phyloP scores from a whole-genome alignment of 495 filamentous ascomycete species.

The Aspergillus olivimuriae region DNA sequence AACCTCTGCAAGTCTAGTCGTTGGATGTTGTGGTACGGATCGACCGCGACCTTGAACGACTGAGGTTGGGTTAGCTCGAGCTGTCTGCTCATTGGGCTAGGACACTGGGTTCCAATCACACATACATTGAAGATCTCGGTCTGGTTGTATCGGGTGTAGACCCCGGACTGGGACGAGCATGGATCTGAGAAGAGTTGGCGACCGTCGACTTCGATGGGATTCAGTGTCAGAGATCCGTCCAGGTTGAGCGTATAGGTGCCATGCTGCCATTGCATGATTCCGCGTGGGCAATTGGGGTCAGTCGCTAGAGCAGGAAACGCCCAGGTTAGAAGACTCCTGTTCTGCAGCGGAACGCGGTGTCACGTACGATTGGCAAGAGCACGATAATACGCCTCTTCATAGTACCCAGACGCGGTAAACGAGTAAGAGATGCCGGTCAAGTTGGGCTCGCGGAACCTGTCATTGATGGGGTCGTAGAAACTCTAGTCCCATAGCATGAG shows the following conservation, averaged over 20 bases:
- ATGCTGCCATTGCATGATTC: conserved; percentile 76
- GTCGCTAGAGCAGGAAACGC: conserved; percentile 38
- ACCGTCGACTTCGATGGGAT: conserved; percentile 63
- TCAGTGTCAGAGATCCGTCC: conserved; percentile 55
- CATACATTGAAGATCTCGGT: conserved; percentile 59
- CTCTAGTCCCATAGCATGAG: conserved; percentile 36
- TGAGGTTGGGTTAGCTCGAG: conserved; percentile 25
- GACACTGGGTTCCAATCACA: neutral
- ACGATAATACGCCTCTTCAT: conserved; percentile 69
- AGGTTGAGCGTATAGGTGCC: conserved; percentile 50
- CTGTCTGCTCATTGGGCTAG: too few species aligned
- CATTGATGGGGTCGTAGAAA: conserved; percentile 68
- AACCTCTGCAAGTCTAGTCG: conserved; percentile 62
- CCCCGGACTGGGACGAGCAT: conserved; percentile 44
- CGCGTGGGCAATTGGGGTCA: conserved; percentile 58
- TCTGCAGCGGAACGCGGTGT: neutral
- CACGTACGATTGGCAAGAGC: conserved; percentile 67
- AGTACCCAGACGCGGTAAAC: conserved; percentile 66
- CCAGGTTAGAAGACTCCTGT: neutral
- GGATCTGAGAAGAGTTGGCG: conserved; percentile 66
- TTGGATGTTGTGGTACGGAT: conserved; percentile 55
- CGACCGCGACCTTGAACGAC: conserved; percentile 55
- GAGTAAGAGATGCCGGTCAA: conserved; percentile 78
- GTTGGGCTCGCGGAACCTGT: conserved; percentile 61
- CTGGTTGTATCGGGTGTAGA: conserved; percentile 65